Base-by-base conservation (phyloP, 75 land plant species). In the Pinus tabuliformis region DNA sequence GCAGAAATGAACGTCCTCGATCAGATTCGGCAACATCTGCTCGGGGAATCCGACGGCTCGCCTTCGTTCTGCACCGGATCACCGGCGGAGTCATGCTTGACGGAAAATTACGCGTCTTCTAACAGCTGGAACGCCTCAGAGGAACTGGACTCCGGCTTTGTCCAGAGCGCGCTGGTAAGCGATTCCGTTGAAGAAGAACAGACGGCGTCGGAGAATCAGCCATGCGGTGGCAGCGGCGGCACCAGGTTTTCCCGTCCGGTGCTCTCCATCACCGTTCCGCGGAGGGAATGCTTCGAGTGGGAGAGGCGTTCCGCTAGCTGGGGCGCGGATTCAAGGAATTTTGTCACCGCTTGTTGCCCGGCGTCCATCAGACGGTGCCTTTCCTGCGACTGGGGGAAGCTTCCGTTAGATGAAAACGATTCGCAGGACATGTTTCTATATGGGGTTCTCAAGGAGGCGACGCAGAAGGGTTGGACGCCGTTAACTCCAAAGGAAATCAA, bases 331-430 rank as follows among this genome's bases (percentile, higher is more conserved):
- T 20, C 20, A 9, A 20, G 62, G 20, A 73, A 56, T 0, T 15
- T 3, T 33, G 58, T 22, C 24, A 13, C 57, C 36, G n/a, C 14
- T 5, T 13, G 8, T 26, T 22, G 62, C 9, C 20, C 74, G 17
- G 8, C 58, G 74, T 56, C 8, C 20, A 28, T 56, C 30, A 73
- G 74, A 22, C 74, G 36, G 20, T 73, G 74, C 45, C 74, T 73
- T 7, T 52, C 74, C 14, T 57, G 58, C 7, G 74, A 54, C 14
- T 73, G 74, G 74, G 26, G 30, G 28, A 85, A 75, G 56, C 81
- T 82, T 16, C 84, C 84, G 73, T 37, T 81, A 57, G 59, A 84
- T 70, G 86, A 84, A 78, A 84, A 84, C 59, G 86, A 84, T 60
- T 77, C 86, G 11, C 80, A 74, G 57, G 86, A 84, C 62, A 81